Percentiles rank a stretch among this genome's conserved stretches.
These are phyloP conservation scores for Microdochium paspali DNA, from an alignment of 2,329 filamentous ascomycete genomes.

Conservation along the genomic window DNA sequence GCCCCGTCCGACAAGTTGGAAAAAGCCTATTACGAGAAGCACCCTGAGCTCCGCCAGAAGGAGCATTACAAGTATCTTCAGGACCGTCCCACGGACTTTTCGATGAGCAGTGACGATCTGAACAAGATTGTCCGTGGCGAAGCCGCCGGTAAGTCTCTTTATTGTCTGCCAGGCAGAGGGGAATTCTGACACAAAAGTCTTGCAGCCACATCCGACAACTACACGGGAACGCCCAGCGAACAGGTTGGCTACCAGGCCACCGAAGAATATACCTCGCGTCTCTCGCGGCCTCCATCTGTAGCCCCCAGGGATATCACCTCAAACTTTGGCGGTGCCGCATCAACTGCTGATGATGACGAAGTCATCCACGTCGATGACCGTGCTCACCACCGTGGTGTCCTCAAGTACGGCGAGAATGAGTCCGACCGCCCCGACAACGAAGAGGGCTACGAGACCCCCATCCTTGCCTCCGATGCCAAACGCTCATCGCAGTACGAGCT, in stretches of 20 bases:
- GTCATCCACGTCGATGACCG: conserved; percentile 74
- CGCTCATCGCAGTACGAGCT: conserved; percentile 58
- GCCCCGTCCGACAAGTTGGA: conserved; percentile 73
- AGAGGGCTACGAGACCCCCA: conserved; percentile 61
- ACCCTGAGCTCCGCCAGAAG: conserved; percentile 72
- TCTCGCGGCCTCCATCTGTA: conserved; percentile 42
- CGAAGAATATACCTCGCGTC: conserved; percentile 66
- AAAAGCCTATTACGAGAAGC: conserved; percentile 86
- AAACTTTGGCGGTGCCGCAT: conserved; percentile 9
- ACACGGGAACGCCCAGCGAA: conserved; percentile 73
- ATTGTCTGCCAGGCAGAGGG: conserved; percentile 27
- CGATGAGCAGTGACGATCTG: conserved; percentile 80
- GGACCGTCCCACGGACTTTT: conserved; percentile 59
- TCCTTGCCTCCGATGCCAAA: conserved; percentile 78
- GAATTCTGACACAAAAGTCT: conserved; percentile 19
- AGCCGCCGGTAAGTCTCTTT: conserved; percentile 25
- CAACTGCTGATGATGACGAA: conserved; percentile 32
- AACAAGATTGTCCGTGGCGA: conserved; percentile 81
- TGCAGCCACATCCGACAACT: conserved; percentile 53
- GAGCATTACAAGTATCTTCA: conserved; percentile 52
- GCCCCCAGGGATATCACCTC: conserved; percentile 26
- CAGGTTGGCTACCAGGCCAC: conserved; percentile 82
- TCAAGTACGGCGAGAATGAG: conserved; percentile 33
- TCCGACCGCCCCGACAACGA: conserved; percentile 47
- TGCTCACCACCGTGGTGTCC: conserved; percentile 30